Percentiles rank a stretch among this genome's conserved stretches.
Evolutionary conservation across 345 rosid genomes (phyloP).

Genomic region (Euphorbia peplus): DNA sequence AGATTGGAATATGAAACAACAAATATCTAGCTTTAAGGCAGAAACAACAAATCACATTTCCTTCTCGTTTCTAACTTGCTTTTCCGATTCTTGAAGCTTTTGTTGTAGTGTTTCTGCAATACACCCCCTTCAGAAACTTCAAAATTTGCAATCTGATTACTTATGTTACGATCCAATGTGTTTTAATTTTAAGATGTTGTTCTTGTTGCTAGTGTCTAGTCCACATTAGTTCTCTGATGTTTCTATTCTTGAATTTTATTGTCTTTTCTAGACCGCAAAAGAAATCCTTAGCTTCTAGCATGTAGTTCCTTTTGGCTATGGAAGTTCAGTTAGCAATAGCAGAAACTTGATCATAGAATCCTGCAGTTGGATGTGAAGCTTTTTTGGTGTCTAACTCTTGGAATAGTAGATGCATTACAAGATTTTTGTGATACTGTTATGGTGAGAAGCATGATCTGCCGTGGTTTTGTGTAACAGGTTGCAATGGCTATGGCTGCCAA

Average conservation of each 20-base stretch:
- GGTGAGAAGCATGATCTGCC: constrained; percentile 20
- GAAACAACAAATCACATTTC: not conserved
- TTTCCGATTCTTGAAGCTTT: not conserved
- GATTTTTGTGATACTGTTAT: constrained; percentile 10
- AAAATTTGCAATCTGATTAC: not conserved
- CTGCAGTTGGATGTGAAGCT: not conserved
- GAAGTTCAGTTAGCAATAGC: not conserved
- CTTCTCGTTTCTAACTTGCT: not conserved
- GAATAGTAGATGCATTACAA: not conserved
- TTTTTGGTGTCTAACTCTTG: not conserved
- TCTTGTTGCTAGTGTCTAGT: not conserved
- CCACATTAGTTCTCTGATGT: constrained; percentile 3
- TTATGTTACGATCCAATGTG: not conserved
- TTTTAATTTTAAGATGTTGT: not conserved
- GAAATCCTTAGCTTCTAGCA: not conserved
- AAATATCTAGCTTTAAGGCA: not conserved
- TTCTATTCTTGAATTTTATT: not conserved
- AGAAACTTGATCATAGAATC: not conserved
- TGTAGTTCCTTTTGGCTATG: not conserved
- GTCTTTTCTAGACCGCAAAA: not conserved
- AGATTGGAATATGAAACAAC: not conserved
- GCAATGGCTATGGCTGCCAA: constrained; percentile 43
- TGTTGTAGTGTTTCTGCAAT: not conserved
- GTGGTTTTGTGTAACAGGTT: constrained; percentile 37
- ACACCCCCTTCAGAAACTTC: not conserved